Evolutionary conservation across 2,329 filamentous ascomycete species (phyloP), one percentile per base, ranked within the genome.

Genomic region (Pleurostoma richardsiae): DNA sequence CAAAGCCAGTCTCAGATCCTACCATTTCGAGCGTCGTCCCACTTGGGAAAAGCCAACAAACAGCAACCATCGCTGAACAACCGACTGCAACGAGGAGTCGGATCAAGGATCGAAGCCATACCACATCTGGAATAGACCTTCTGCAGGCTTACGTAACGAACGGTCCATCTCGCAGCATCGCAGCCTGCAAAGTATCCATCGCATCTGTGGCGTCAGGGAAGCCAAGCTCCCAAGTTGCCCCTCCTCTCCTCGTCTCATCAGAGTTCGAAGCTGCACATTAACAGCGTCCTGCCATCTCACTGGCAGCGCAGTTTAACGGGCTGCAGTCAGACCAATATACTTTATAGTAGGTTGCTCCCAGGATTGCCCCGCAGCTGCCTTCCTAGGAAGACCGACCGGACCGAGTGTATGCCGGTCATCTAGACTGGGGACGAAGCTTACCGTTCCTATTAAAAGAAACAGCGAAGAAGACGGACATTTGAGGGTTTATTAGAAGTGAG

Each of bases 371-470:
- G 27, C 51, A 56, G 47, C 54, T 54, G 51, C 54, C 55, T 53
- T 51, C 45, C 54, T 56, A 41, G 55, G 54, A 19, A 19, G 19
- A 19, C 19, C 19, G 19, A 19, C 19, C 19, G 19, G 19, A 19
- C 19, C 19, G 19, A 19, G 19, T 19, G 33, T 8, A 8, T 36
- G 33, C 33, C 33, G 33, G 33, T 36, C 52, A 55, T 30, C 31
- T 11, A 40, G 45, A 36, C 43, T 28, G 28, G 39, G 39, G 29
- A 44, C 11, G 42, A n/a, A n/a, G 8, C 8, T 36, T 19, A 19
- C 19, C 19, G 19, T 39, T 46, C n/a, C 49, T 54, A 54, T 54
- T 54, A 46, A 49, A 54, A 52, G 52, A 47, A 52, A 52, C 49
- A 45, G 26, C 39, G 29, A 11, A 19, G 19, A 19, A 19, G 19